Evolutionary conservation across 305 asterid species (phyloP).

Genomic region (Withania somnifera): DNA sequence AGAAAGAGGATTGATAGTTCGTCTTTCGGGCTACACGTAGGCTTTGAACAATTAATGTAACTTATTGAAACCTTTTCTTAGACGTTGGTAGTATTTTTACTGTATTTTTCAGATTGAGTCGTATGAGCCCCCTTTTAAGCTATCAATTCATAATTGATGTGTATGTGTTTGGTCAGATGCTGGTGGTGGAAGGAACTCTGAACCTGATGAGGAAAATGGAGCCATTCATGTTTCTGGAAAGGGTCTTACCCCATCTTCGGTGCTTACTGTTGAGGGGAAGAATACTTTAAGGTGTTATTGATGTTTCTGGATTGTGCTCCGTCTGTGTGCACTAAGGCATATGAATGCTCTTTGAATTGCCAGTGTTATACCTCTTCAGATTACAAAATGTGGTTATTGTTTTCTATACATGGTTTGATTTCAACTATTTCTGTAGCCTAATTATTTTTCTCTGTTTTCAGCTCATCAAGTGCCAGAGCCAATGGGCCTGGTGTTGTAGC

Average conservation of each 20-base stretch:
- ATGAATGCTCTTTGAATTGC: constrained; percentile 1
- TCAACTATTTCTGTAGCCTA: neutral
- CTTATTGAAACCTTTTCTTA: neutral
- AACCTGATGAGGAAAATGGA: constrained; percentile 37
- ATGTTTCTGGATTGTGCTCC: neutral
- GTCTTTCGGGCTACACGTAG: neutral
- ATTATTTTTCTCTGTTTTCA: constrained; percentile 16
- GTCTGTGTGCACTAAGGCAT: neutral
- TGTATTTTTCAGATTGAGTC: neutral
- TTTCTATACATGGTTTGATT: neutral
- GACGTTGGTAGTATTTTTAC: neutral
- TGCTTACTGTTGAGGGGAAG: constrained; percentile 33
- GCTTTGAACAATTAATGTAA: neutral
- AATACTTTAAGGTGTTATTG: constrained; percentile 45
- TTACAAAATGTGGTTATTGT: neutral
- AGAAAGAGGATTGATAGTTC: neutral
- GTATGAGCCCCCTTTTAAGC: neutral
- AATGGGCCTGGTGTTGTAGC: constrained; percentile 42
- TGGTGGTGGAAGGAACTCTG: constrained; percentile 48
- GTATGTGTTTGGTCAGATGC: constrained; percentile 31
- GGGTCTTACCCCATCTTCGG: constrained; percentile 27
- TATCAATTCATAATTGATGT: neutral
- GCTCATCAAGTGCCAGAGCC: constrained; percentile 35
- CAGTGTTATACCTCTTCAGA: neutral
- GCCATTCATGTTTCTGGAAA: constrained; percentile 35